These are phyloP conservation scores for Colletotrichum gigasporum DNA, from an alignment of 2,329 filamentous ascomycete genomes.

Conservation along the genomic window DNA sequence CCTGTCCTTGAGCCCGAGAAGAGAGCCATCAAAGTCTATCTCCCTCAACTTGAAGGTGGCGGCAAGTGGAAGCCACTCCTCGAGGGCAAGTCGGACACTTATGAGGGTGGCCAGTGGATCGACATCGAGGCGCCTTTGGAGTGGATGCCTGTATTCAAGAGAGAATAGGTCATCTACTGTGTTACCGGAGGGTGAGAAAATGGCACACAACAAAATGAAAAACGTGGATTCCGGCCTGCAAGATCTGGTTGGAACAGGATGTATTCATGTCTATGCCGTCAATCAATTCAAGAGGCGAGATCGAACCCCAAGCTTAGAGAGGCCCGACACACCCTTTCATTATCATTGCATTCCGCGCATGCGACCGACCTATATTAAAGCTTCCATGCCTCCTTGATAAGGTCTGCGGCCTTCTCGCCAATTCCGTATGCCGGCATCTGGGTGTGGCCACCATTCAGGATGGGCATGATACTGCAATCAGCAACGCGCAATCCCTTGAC, in stretches of 20 bases:
- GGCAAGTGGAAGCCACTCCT: slow-evolving; percentile 24
- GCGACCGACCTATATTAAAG: neutral
- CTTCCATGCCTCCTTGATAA: slow-evolving; percentile 51
- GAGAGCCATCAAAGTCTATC: slow-evolving; percentile 57
- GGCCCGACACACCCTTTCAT: too few relatives aligned
- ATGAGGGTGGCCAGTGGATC: slow-evolving; percentile 26
- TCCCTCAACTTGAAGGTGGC: slow-evolving; percentile 47
- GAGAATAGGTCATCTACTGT: too few relatives aligned
- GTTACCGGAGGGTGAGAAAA: too few relatives aligned
- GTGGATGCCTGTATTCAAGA: slow-evolving; percentile 33
- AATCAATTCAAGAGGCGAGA: too few relatives aligned
- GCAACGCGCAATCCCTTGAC: slow-evolving; percentile 63
- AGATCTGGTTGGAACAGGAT: too few relatives aligned
- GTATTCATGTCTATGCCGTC: too few relatives aligned
- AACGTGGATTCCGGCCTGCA: too few relatives aligned
- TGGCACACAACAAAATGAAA: too few relatives aligned
- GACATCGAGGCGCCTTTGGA: slow-evolving; percentile 30
- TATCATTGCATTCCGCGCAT: neutral
- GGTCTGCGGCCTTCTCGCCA: slow-evolving; percentile 59
- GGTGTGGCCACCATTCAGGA: slow-evolving; percentile 59
- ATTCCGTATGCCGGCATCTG: slow-evolving; percentile 69
- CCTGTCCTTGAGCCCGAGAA: slow-evolving; percentile 63
- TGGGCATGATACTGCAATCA: slow-evolving; percentile 62
- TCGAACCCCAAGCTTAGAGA: too few relatives aligned
- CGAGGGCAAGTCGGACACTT: slow-evolving; percentile 6